These are phyloP conservation scores for Cenchrus purpureus DNA, from an alignment of 176 grass and related monocot genomes.

Conservation along the genomic window DNA sequence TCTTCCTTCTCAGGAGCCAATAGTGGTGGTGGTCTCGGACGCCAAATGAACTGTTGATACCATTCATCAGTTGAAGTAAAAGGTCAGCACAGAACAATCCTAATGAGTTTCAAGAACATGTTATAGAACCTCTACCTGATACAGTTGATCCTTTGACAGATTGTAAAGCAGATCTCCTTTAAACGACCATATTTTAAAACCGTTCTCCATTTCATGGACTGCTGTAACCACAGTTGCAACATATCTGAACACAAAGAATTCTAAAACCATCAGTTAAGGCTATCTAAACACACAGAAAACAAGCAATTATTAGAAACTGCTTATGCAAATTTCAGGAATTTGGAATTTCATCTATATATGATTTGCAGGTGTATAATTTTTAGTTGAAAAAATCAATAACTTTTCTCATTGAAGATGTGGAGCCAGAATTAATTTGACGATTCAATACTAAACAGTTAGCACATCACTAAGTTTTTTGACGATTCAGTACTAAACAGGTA, in stretches of 20 bases:
- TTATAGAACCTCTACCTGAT: constrained; percentile 58
- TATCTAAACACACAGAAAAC: neutral
- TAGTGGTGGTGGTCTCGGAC: constrained; percentile 61
- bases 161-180: constrained; percentile 76
- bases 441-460: neutral
- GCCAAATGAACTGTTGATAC: constrained; percentile 69
- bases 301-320: neutral
- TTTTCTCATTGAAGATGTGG: neutral
- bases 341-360: neutral
- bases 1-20: constrained; percentile 69
- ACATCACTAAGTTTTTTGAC: neutral
- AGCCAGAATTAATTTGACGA: neutral
- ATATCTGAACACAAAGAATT: constrained; percentile 55
- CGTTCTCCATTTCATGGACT: constrained; percentile 93
- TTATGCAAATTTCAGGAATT: neutral
- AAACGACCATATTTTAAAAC: constrained; percentile 89
- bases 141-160: constrained; percentile 94
- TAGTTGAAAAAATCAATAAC: neutral
- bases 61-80: constrained; percentile 23
- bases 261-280: constrained; percentile 8
- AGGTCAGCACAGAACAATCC: neutral
- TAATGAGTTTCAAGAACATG: neutral
- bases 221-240: constrained; percentile 75
- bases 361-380: neutral
- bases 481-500: neutral